Evolutionary conservation across 768 basidiomycete species (phyloP), one percentile per base, ranked within the genome.

Genomic region (Pisolithus sp.): DNA sequence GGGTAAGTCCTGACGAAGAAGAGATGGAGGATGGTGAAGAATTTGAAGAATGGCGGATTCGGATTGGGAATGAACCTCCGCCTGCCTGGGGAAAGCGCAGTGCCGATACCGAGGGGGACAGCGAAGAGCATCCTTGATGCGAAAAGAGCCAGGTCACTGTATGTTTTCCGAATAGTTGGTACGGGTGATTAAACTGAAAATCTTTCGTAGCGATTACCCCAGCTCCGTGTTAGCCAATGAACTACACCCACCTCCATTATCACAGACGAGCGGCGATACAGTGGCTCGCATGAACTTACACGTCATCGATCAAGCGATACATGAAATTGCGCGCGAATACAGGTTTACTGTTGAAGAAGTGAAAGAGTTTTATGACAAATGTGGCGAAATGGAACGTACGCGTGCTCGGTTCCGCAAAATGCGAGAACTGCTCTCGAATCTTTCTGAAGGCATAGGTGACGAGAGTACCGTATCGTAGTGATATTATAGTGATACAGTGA

Each of bases 321-420:
- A 68, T 28, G 79, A 83, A 28, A 89, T 91, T 57, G 86, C 88
- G 7, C 71, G 66, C 34, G 80, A 86, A 36, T 85, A 73, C 59
- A 74, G 82, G 46, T 91, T 91, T 63, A 86, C 86, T 1, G 63
- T 80, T 1, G 82, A 83, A 55, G 89, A 91, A 66, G 87, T 91
- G 13, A 78, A 84, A 60, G 86, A 85, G 60, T 87, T 80, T 62
- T 89, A 89, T 54, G 83, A 88, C 60, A 79, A 75, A 54, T 84
- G 77, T 52, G 83, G 84, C 13, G 86, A 89, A 58, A 80, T 88
- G 76, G 76, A 73, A 34, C 75, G 76, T 45, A 89, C 89, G 9
- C 76, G 78, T 56, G 65, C 55, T 21, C 76, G 85, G 30, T 90
- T 91, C 62, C 78, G 78, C 57, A 77, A 66, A 58, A 86, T 89